Evolutionary conservation across 345 rosid genomes (phyloP).

Genomic region (Hibiscus mutabilis): DNA sequence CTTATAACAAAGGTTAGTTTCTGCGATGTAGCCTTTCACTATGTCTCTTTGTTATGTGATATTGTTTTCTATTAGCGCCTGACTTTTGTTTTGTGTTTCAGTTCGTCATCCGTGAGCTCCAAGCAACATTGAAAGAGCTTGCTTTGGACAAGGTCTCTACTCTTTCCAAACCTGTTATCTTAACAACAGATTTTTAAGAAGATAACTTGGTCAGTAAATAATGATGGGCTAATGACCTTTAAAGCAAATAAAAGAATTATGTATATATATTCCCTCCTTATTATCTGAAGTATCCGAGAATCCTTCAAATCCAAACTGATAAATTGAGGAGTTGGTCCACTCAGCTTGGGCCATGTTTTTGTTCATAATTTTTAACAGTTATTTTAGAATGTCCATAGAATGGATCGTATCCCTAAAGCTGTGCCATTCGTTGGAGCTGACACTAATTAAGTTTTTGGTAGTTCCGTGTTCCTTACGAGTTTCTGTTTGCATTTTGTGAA

Average conservation of each 20-base stretch:
- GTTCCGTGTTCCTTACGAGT: neutral
- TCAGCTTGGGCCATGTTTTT: neutral
- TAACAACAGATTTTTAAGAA: neutral
- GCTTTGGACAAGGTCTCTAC: conserved; percentile 65
- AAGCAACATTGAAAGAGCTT: conserved; percentile 50
- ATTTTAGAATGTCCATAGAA: conserved; percentile 1
- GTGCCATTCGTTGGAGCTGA: neutral
- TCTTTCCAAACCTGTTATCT: neutral
- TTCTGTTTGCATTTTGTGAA: neutral
- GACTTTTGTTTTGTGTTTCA: conserved; percentile 32
- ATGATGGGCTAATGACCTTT: neutral
- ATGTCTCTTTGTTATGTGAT: neutral
- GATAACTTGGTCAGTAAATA: neutral
- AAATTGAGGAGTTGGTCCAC: neutral
- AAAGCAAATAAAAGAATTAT: neutral
- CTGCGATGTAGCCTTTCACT: conserved; percentile 6
- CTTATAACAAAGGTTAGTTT: conserved; percentile 65
- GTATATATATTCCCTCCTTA: too few relatives aligned
- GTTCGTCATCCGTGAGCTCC: conserved; percentile 75
- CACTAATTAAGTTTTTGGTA: conserved; percentile 8
- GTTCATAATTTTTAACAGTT: neutral
- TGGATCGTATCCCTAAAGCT: neutral
- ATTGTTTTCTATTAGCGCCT: conserved; percentile 8
- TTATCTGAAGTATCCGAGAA: neutral
- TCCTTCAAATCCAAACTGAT: neutral